Base-by-base conservation (phyloP, 805 yeast species). In the Aciculoconidium aculeatum region DNA sequence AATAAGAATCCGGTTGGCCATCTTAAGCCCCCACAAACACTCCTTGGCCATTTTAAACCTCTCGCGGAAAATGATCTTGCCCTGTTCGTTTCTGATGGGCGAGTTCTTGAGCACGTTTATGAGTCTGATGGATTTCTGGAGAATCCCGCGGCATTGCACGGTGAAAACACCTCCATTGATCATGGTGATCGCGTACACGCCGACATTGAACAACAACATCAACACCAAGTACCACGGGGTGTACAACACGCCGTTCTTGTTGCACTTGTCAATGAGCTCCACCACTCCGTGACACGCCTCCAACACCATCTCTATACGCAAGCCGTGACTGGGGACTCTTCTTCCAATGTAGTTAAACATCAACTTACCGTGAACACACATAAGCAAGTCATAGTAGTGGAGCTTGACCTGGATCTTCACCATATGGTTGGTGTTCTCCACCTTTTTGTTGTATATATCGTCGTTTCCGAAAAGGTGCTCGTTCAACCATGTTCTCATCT, bases 11-110 rank as follows among this genome's bases (percentile, higher is more conserved):
- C 68, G 72, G 42, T 72, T 74, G 35, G 73, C 53, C 60, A 67
- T 70, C 37, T 72, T 73, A 23, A 77, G 42, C 2, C 71, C 75
- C 83, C 82, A 77, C n/a, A 72, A 42, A 42, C 79, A 72, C 45
- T 76, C 82, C 24, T 64, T 59, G 8, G 68, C 70, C 83, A 76
- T 76, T 30, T 55, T 59, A 41, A 61, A 65, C 22, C 70, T 41
- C 30, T 51, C 55, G 21, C 47, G 42, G 24, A 51, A 41, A 7
- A 62, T 32, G 5, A 51, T 38, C 27, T 50, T 53, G 7, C 63
- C 60, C 41, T 54, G 34, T 6, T 41, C 47, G 30, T 52, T 48
- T 14, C 46, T 38, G 5, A 64, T 61, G 18, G 62, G 45, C 15
- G 67, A 42, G 17, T 47, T 53, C 35, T 41, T 57, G 11, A 48